phyloP scores from a whole-genome alignment of 495 filamentous ascomycete species.

The Talaromyces borbonicus region DNA sequence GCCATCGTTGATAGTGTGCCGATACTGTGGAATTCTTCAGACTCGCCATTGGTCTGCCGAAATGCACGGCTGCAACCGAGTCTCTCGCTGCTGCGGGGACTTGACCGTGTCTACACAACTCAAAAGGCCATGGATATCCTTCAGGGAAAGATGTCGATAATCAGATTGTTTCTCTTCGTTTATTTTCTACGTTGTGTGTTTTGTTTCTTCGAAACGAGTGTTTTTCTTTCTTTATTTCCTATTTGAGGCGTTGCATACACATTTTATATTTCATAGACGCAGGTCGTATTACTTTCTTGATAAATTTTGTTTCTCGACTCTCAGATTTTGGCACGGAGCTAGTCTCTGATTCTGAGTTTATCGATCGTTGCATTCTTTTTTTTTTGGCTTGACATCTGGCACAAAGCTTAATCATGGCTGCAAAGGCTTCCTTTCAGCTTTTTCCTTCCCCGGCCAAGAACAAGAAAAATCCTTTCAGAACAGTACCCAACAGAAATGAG shows the following conservation, averaged over 20 bases:
- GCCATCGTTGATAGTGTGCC: background rate
- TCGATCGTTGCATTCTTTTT: background rate
- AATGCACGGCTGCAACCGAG: background rate
- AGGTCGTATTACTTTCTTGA: constrained; percentile 1
- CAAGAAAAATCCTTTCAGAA: constrained; percentile 26
- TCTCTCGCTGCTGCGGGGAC: background rate
- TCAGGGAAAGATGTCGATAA: background rate
- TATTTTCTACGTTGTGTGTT: background rate
- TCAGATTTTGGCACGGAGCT: background rate
- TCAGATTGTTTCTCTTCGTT: background rate
- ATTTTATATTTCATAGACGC: constrained; percentile 1
- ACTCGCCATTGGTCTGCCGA: background rate
- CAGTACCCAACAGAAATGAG: constrained; percentile 18
- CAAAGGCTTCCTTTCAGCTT: constrained; percentile 39
- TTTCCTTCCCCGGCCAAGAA: constrained; percentile 42
- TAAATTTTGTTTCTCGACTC: constrained; percentile 1
- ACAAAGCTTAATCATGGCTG: constrained; percentile 13
- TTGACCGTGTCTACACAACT: background rate
- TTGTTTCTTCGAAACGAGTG: background rate
- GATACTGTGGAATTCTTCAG: constrained; percentile 7
- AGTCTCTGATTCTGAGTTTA: constrained; percentile 2
- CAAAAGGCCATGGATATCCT: constrained; percentile 1
- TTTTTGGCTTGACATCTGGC: background rate
- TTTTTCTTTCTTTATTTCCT: constrained; percentile 1
- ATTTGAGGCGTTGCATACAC: constrained; percentile 1